Evolutionary conservation across 2,329 filamentous ascomycete genomes (phyloP), one percentile per base, ranked within the genome.

Genomic region (Fusarium pseudograminearum): DNA sequence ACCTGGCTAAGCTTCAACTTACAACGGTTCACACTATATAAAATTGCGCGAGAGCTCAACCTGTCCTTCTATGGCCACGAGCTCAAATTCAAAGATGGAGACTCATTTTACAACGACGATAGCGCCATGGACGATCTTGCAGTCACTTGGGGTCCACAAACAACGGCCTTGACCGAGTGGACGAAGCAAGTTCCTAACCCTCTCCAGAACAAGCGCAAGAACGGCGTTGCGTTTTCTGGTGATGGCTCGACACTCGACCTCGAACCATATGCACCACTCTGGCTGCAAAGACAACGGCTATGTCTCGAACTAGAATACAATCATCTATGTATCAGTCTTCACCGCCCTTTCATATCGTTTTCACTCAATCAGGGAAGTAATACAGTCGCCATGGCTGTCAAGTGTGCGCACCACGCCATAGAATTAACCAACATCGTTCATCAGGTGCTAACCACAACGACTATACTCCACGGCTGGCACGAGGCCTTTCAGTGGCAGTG

Each of bases 401-500:
- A 31, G n/a, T 65, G 61, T 15, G 45, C 45, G 0, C 45, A 41
- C 6, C 61, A 65, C 14, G 52, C 61, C 0, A 65, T 64, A 4
- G 59, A 64, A 1, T 6, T 65, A 5, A 50, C 61, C 5, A 50
- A 20, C 1, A 65, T 64, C 7, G 64, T 24, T 3, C 38, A 40
- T 6, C 61, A 64, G 18, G 38, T 22, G 1, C 7, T 64, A 3
- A 18, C 44, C 14, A 58, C 40, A 1, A 45, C 61, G 4, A 33
- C 38, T 7, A 64, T 36, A 1, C 44, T 64, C 4, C 47, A 64
- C 5, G 61, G 61, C 1, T 64, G 61, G 61, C 59, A 64, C 5
- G 61, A 64, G 31, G 38, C 60, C 2, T 64, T 64, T 8, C 61
- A 64, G 22, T 64, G 61, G 61, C 61, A 65, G 2, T 64, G 61